phyloP scores from a whole-genome alignment of 495 filamentous ascomycete species.

The Tuber magnatum region DNA sequence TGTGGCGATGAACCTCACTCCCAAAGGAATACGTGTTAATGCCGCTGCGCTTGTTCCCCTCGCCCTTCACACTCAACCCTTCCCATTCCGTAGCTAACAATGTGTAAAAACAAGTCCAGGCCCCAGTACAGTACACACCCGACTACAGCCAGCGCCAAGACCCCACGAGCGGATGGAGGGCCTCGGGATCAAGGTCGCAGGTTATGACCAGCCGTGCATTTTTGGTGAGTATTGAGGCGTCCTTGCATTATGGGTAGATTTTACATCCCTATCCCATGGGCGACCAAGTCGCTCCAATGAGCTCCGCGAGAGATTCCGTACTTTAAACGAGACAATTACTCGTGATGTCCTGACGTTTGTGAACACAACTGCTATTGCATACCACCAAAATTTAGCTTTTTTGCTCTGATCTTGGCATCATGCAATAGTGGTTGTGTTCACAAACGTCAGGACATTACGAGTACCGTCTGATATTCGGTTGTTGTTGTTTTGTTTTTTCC shows the following conservation, averaged over 20 bases:
- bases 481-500: not conserved
- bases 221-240: slow-evolving; percentile 51
- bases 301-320: not conserved
- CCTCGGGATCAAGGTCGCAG: slow-evolving; percentile 46
- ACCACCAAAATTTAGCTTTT: too few species aligned
- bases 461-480: too few species aligned
- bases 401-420: too few species aligned
- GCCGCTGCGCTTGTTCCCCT: slow-evolving; percentile 49
- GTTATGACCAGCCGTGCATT: slow-evolving; percentile 59
- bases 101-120: slow-evolving; percentile 44
- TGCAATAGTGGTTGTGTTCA: too few species aligned
- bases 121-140: slow-evolving; percentile 55
- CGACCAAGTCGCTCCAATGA: slow-evolving; percentile 18
- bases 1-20: slow-evolving; percentile 50
- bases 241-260: slow-evolving; percentile 53
- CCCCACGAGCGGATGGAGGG: slow-evolving; percentile 51
- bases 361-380: too few species aligned
- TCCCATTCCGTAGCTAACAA: slow-evolving; percentile 6
- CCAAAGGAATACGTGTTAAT: slow-evolving; percentile 59
- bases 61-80: not conserved
- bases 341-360: too few species aligned
- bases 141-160: slow-evolving; percentile 52
- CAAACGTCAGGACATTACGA: too few species aligned
- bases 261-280: slow-evolving; percentile 49
- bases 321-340: too few species aligned